Base-by-base conservation (phyloP, 805 yeast genomes). In the Yarrowia deformans region DNA sequence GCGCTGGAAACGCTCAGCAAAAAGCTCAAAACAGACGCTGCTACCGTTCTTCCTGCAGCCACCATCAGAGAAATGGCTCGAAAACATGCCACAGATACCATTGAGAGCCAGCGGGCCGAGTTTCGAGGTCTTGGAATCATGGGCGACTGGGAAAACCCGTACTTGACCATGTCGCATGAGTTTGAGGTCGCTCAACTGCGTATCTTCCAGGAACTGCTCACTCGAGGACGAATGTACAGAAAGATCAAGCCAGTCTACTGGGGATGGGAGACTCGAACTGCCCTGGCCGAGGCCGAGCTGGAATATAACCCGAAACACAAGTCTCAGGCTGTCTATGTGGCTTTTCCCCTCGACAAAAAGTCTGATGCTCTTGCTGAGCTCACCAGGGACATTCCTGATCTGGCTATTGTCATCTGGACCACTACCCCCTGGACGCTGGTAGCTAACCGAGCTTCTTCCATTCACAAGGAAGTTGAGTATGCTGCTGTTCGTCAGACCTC, bases 361-460 rank as follows among this genome's bases (percentile, higher is more conserved):
- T 29, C 46, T 5, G 35, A 14, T 1, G 43, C 55, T 50, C 7
- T 70, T 5, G 29, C 39, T 37, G 58, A 54, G 10, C 19, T 43
- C 9, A 35, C 60, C 8, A 37, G 29, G 50, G 19, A 35, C 35
- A 39, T 35, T 7, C 39, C 68, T 8, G 55, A 71, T 13, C 40
- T 71, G 19, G 61, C 73, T 13, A 70, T 78, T 2, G 74, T 78
- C 4, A 91, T 95, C 69, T 95, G 99, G 99, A 95, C 99, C 0
- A 93, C 97, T 0, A 95, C 99, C 0, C 98, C 99, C 0, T 95
- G 99, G 99, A 95, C 99, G 0, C 82, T 95, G 40, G 90, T 91
- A 5, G 88, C 97, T 0, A 95, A 95, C 75, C 83, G 84, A 71
- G 98, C 98, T 0, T 86, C 95, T 52, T 88, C 95, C 55, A 83